Evolutionary conservation across 805 yeast genomes (phyloP).

Genomic region (Ogataea chonburiensis): DNA sequence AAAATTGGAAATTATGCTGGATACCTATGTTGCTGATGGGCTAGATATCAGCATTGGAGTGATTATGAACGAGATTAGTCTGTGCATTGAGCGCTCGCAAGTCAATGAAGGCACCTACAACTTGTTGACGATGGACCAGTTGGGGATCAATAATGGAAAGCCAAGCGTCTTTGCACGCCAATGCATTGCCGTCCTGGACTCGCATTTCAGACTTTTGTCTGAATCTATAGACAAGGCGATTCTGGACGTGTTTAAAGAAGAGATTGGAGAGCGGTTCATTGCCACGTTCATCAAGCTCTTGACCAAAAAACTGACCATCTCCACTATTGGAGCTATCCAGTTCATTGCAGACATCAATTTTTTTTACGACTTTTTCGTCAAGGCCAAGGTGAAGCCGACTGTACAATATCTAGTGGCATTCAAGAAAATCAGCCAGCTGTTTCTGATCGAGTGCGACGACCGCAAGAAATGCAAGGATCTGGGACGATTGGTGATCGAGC

Average conservation of each 20-base stretch:
- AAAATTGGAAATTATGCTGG: conserved; percentile 75
- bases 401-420: conserved; percentile 75
- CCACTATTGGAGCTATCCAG: conserved; percentile 78
- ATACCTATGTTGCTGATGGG: conserved; percentile 89
- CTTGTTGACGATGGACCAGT: conserved; percentile 15
- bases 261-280: conserved; percentile 85
- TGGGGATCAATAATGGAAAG: conserved; percentile 27
- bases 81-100: conserved; percentile 22
- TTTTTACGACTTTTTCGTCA: conserved; percentile 69
- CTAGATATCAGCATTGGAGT: conserved; percentile 90
- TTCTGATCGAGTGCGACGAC: conserved; percentile 59
- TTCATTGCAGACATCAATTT: conserved; percentile 79
- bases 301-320: conserved; percentile 63
- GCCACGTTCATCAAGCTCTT: conserved; percentile 72
- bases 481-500: conserved; percentile 79
- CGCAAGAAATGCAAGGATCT: conserved; percentile 76
- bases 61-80: conserved; percentile 67
- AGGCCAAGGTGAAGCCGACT: conserved; percentile 62
- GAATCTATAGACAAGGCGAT: conserved; percentile 87
- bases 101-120: conserved; percentile 52
- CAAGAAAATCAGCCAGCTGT: conserved; percentile 82
- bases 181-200: conserved; percentile 59
- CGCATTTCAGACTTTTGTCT: conserved; percentile 69
- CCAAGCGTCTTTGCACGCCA: conserved; percentile 63
- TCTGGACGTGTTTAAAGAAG: conserved; percentile 91